A percentile compares a stretch with the other conserved stretches of the same genome.
phyloP scores from a whole-genome alignment of 768 basidiomycete species.

The Boletus vinaceobasis region DNA sequence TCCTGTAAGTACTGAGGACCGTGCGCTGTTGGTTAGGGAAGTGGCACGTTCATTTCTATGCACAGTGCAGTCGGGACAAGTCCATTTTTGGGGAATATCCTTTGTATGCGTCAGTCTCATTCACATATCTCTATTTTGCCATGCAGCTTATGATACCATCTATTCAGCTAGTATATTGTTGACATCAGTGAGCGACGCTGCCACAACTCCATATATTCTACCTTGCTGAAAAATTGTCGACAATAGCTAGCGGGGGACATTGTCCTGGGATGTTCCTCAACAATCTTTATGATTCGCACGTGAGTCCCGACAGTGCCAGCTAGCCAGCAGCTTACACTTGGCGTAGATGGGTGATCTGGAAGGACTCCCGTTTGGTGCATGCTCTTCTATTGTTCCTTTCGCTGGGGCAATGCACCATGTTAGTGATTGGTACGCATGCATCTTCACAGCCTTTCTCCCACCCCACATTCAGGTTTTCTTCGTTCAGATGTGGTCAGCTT shows the following conservation, averaged over 20 bases:
- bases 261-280: slow-evolving; percentile 19
- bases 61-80: slow-evolving; percentile 1
- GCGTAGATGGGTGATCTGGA: slow-evolving; percentile 28
- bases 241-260: slow-evolving; percentile 2
- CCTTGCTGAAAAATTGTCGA: neutral
- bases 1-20: slow-evolving; percentile 6
- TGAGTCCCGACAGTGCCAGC: slow-evolving; percentile 1
- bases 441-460: neutral
- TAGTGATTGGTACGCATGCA: slow-evolving; percentile 8
- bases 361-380: slow-evolving; percentile 6
- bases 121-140: neutral
- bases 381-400: slow-evolving; percentile 9
- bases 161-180: slow-evolving; percentile 1
- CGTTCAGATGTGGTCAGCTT: slow-evolving; percentile 2
- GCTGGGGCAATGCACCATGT: slow-evolving; percentile 19
- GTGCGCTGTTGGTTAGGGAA: too few species aligned
- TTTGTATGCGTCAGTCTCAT: slow-evolving; percentile 17
- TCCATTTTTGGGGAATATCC: neutral
- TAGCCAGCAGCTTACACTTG: neutral
- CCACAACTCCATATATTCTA: too few species aligned
- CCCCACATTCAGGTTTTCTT: neutral
- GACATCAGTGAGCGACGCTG: slow-evolving; percentile 2
- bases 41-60: neutral
- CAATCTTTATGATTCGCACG: slow-evolving; percentile 25
- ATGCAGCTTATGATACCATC: neutral